These are phyloP conservation scores for Bacterosira constricta DNA, from an alignment of 108 stramenopile species.

Conservation along the genomic window DNA sequence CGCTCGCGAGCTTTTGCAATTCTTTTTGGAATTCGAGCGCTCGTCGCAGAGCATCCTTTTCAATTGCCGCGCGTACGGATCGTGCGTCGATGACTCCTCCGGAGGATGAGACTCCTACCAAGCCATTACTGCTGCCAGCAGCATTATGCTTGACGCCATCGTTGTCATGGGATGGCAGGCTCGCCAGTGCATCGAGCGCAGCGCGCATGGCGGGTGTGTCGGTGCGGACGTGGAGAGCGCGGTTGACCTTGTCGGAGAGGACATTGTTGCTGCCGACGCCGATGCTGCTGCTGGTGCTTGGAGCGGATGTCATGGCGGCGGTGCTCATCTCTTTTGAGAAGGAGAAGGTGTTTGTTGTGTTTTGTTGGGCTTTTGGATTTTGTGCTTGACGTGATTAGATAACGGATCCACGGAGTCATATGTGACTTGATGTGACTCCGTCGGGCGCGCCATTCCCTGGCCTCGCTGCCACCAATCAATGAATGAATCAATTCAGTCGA, in stretches of 20 bases:
- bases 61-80: conserved; percentile 81
- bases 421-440: no score
- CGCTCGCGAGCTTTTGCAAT: conserved; percentile 53
- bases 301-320: neutral
- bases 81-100: conserved; percentile 62
- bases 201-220: conserved; percentile 89
- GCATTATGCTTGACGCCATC: neutral
- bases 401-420: no score
- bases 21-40: conserved; percentile 75
- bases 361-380: no score
- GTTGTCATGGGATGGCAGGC: conserved; percentile 39
- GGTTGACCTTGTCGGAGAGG: conserved; percentile 76
- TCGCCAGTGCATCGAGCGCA: conserved; percentile 80
- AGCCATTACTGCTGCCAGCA: neutral
- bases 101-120: neutral
- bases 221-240: conserved; percentile 81
- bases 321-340: neutral
- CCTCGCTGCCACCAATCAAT: no score
- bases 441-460: no score
- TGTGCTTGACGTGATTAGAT: no score
- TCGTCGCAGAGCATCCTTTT: conserved; percentile 80
- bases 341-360: no score
- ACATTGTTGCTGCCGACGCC: conserved; percentile 33
- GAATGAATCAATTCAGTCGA: no score
- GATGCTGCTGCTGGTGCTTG: neutral